Evolutionary conservation across 129 eudicot species (phyloP).

Genomic region (Apium graveolens): DNA sequence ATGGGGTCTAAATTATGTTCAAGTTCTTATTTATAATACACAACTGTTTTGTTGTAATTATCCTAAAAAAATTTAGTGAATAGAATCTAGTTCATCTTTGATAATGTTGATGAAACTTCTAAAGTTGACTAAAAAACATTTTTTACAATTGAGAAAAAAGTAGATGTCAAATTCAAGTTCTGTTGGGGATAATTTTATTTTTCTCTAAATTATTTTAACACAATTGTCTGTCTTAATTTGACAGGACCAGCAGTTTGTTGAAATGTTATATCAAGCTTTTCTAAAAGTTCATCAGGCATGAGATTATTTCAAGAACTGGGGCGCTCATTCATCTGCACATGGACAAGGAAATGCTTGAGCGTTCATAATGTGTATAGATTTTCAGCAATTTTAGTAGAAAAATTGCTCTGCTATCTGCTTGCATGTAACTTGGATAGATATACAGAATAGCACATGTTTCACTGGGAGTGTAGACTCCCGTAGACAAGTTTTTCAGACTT

Average conservation of each 20-base stretch:
- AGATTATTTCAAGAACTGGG: constrained; percentile 6
- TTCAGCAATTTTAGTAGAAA: not conserved
- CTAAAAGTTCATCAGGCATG: constrained; percentile 39
- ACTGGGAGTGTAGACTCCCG: not conserved
- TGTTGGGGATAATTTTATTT: not conserved
- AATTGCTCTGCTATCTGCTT: not conserved
- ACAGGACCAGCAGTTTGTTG: constrained; percentile 66
- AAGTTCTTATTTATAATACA: not conserved
- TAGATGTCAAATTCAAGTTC: not conserved
- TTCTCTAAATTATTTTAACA: not conserved
- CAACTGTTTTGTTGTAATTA: not conserved
- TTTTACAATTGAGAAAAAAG: not conserved
- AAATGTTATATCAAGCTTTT: constrained; percentile 54
- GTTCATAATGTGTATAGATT: constrained; percentile 1
- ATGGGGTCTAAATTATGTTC: not conserved
- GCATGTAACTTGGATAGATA: not conserved
- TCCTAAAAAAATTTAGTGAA: not conserved
- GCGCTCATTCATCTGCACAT: not conserved
- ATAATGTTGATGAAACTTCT: not conserved
- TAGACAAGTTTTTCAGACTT: not conserved
- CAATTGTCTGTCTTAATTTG: not conserved
- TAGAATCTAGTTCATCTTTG: not conserved
- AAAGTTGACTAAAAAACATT: not conserved
- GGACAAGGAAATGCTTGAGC: too few relatives aligned
- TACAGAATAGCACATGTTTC: not conserved